A percentile compares a stretch with the other conserved stretches of the same genome.
Conservation (phyloP, 106 monocot species). For the Alisma plantagoaquatica region DNA sequence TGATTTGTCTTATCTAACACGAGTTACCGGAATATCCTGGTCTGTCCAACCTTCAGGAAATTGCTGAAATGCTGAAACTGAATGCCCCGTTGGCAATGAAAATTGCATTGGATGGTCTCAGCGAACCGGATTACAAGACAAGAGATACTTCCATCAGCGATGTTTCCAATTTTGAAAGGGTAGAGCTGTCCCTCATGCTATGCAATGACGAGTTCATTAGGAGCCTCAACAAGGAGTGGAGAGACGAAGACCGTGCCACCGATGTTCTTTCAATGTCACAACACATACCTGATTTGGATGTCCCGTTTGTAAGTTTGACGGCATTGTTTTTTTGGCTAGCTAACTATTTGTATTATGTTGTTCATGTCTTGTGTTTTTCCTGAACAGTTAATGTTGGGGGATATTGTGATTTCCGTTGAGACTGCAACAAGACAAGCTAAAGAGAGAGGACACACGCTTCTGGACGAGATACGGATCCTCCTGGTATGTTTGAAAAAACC, state of each 20-base stretch:
- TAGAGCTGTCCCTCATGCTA: slow-evolving; percentile 72
- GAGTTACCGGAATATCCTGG: background rate
- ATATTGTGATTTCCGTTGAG: slow-evolving; percentile 92
- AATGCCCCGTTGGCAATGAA: slow-evolving; percentile 94
- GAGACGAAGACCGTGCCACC: slow-evolving; percentile 72
- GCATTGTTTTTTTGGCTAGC: background rate
- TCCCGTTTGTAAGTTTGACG: slow-evolving; percentile 61
- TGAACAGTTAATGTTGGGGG: slow-evolving; percentile 72
- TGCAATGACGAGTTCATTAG: slow-evolving; percentile 86
- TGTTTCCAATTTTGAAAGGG: slow-evolving; percentile 70
- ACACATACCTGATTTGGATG: slow-evolving; percentile 70
- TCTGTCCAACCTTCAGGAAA: slow-evolving; percentile 34
- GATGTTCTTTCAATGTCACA: slow-evolving; percentile 94
- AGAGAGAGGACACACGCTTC: slow-evolving; percentile 77
- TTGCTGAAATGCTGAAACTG: slow-evolving; percentile 74
- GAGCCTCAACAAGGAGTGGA: slow-evolving; percentile 90
- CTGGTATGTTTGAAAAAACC: slow-evolving; percentile 35
- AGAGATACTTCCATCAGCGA: slow-evolving; percentile 63
- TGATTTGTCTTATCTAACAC: background rate
- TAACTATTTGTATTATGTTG: background rate
- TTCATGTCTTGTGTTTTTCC: slow-evolving; percentile 5
- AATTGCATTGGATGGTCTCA: slow-evolving; percentile 73
- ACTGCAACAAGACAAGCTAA: slow-evolving; percentile 89
- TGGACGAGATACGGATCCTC: slow-evolving; percentile 90
- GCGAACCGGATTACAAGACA: slow-evolving; percentile 62